Base-by-base conservation (phyloP, 225 moss, liverwort and hornwort genomes). In the Bryoerythrophyllum caledonicum region DNA sequence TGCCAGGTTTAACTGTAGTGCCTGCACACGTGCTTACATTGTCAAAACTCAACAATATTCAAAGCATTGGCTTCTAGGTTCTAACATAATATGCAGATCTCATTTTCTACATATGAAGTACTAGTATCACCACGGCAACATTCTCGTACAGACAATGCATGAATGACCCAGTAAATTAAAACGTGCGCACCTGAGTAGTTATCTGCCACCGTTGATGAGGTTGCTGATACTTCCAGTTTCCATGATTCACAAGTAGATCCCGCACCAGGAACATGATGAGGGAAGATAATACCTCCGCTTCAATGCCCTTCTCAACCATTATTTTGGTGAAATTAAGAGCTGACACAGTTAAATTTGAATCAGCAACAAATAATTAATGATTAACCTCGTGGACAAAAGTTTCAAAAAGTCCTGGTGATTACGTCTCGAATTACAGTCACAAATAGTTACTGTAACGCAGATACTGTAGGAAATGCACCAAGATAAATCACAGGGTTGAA, bases 161-260 rank as follows among this genome's bases (percentile, higher is more conserved):
- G 56, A 41, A 63, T 44, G 46, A 71, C 25, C 43, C 8, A 75
- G 20, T 24, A 81, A 43, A 32, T 69, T 70, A 23, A 48, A 72
- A 51, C 30, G 56, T 54, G 40, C 44, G 69, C 55, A 94, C 94
- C 94, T 94, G 93, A 49, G 97, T 89, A 57, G 94, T 93, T 63
- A 99, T 99, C 70, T 93, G 93, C 97, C 94, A 95, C 30, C 93
- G 91, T 65, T 93, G 87, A 82, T 91, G 89, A 83, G 90, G 86
- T 68, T 89, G 91, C 58, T 84, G 91, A 76, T 93, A 99, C 71
- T 93, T 99, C 97, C 97, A 94, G 73, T 99, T 91, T 57, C 94
- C 93, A 87, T 95, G 97, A 80, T 99, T 95, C 54, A 99, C 89
- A 44, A 99, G 86, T 58, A 99, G 74, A 70, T 90, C 93, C 68